A percentile compares a stretch with the other conserved stretches of the same genome.
phyloP scores from a whole-genome alignment of 1,139 yeast genomes.

The Blastobotrys raffinosifermentans region DNA sequence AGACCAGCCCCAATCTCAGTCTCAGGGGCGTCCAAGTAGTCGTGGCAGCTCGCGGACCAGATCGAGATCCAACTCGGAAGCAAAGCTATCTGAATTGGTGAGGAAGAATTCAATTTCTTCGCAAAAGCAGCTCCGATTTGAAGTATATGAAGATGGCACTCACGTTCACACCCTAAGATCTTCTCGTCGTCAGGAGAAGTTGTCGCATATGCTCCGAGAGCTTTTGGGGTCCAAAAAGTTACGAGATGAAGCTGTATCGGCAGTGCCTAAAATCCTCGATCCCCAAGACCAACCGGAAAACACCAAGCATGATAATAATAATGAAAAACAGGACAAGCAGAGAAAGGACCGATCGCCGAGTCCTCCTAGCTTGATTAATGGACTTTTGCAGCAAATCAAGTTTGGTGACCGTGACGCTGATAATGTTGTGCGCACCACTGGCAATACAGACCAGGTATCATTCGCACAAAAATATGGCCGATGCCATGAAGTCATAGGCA shows the following conservation, averaged over 20 bases:
- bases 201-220: conserved; percentile 75
- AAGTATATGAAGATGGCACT: conserved; percentile 18
- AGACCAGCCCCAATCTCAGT: too few species aligned
- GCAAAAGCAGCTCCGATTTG: too few species aligned
- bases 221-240: conserved; percentile 45
- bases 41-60: too few species aligned
- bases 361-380: conserved; percentile 26
- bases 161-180: conserved; percentile 72
- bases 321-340: conserved; percentile 13
- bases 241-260: conserved; percentile 20
- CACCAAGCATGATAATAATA: conserved; percentile 4
- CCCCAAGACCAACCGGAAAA: not conserved
- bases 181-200: conserved; percentile 76
- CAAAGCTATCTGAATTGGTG: too few species aligned
- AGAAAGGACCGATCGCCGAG: too few species aligned
- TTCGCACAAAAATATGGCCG: conserved; percentile 69
- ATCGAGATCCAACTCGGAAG: too few species aligned
- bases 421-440: conserved; percentile 12
- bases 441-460: conserved; percentile 31
- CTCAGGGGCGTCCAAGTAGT: too few species aligned
- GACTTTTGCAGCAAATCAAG: conserved; percentile 20
- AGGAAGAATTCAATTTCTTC: too few species aligned
- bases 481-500: conserved; percentile 74
- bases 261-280: conserved; percentile 12
- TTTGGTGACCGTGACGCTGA: conserved; percentile 18